These are phyloP conservation scores for Dryas alaskensis DNA, from an alignment of 306 rosid species.

Conservation along the genomic window DNA sequence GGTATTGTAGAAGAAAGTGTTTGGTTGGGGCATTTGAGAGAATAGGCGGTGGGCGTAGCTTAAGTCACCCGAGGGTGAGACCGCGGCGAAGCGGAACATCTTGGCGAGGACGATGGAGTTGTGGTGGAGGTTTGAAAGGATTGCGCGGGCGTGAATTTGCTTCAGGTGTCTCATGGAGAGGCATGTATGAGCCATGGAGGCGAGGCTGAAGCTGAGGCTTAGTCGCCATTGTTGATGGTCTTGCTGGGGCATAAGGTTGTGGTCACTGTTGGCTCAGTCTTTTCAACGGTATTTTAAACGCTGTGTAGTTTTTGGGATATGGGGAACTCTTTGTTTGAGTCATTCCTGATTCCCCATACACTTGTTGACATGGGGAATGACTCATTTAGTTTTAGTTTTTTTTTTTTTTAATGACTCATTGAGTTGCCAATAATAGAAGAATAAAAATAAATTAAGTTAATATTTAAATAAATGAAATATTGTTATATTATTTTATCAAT, in stretches of 20 bases:
- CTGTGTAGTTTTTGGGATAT: background rate
- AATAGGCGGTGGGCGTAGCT: constrained; percentile 52
- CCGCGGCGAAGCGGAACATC: constrained; percentile 58
- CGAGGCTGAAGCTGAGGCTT: constrained; percentile 24
- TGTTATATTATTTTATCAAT: no score
- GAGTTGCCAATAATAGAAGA: no score
- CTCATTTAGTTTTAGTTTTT: no score
- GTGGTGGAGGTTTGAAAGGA: constrained; percentile 36
- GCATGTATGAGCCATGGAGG: constrained; percentile 46
- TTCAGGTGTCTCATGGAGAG: constrained; percentile 49
- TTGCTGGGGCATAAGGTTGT: constrained; percentile 6
- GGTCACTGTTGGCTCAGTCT: background rate
- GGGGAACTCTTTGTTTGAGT: no score
- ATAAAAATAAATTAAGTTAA: no score
- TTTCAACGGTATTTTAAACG: background rate
- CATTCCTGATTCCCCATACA: no score
- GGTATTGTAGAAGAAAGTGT: constrained; percentile 55
- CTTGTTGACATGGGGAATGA: no score
- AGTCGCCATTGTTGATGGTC: constrained; percentile 28
- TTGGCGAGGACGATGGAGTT: constrained; percentile 52
- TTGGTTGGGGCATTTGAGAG: constrained; percentile 45
- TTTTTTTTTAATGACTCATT: no score
- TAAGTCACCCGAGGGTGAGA: constrained; percentile 54
- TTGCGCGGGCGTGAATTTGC: constrained; percentile 47
- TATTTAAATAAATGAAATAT: no score